A percentile compares a stretch with the other conserved stretches of the same genome.
Evolutionary conservation across 2,329 filamentous ascomycete genomes (phyloP).

Genomic region (Microdochium paspali): DNA sequence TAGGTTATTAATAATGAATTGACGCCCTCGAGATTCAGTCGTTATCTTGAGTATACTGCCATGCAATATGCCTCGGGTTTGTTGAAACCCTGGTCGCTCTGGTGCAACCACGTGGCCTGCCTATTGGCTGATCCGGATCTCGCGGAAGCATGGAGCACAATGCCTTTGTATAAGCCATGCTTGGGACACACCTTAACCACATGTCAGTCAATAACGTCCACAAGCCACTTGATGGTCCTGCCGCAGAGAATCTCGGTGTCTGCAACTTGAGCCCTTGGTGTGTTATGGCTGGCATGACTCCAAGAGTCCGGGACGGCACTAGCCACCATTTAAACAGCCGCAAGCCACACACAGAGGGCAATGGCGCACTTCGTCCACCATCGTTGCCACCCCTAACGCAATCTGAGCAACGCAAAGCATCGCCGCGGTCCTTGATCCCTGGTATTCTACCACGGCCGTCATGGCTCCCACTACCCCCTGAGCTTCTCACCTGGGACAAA

Average conservation of each 20-base stretch:
- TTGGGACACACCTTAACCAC: not conserved
- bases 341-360: no score
- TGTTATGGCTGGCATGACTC: no score
- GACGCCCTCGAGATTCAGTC: not conserved
- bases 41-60: not conserved
- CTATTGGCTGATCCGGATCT: not conserved
- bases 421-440: no score
- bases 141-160: not conserved
- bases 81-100: not conserved
- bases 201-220: not conserved
- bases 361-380: no score
- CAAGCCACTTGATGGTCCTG: no score
- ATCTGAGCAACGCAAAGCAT: no score
- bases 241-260: no score
- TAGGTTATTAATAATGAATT: not conserved
- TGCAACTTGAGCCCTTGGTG: no score
- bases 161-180: not conserved
- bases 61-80: not conserved
- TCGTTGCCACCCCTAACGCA: no score
- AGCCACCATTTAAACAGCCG: no score
- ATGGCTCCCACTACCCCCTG: not conserved
- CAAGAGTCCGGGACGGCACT: no score
- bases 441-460: no score
- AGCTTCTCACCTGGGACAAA: conserved; percentile 15
- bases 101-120: not conserved